A percentile compares a stretch with the other conserved stretches of the same genome.
These are phyloP conservation scores for Malus orientalis DNA, from an alignment of 306 rosid species.

Conservation along the genomic window DNA sequence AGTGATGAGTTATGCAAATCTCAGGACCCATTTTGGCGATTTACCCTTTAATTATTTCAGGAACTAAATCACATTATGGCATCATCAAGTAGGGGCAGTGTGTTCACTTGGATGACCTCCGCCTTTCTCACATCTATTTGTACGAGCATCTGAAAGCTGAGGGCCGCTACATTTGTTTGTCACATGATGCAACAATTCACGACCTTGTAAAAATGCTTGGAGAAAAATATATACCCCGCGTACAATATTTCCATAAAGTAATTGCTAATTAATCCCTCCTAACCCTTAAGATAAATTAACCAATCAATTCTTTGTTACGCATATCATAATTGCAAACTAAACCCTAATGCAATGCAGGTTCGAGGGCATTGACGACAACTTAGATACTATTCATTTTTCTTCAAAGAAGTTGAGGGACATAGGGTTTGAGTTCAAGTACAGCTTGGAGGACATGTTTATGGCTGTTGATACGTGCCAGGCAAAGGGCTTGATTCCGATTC, in stretches of 20 bases:
- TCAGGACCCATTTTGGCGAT: no score
- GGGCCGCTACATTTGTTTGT: conserved; percentile 64
- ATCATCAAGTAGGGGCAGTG: conserved; percentile 60
- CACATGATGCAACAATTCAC: conserved; percentile 51
- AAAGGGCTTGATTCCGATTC: conserved; percentile 42
- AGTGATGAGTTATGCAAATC: no score
- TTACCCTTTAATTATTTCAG: conserved; percentile 9
- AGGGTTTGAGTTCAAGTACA: conserved; percentile 63
- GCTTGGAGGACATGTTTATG: conserved; percentile 59
- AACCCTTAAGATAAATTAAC: neutral
- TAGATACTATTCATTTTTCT: conserved; percentile 42
- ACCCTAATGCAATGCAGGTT: conserved; percentile 30
- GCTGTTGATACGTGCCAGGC: conserved; percentile 53
- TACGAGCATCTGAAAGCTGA: conserved; percentile 52
- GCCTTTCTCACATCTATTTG: conserved; percentile 51
- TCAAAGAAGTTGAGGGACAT: conserved; percentile 50
- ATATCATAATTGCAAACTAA: no score
- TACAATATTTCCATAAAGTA: conserved; percentile 61
- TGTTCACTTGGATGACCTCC: conserved; percentile 66
- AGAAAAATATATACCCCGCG: conserved; percentile 32
- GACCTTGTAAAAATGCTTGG: conserved; percentile 43
- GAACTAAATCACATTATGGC: conserved; percentile 48
- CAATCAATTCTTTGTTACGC: neutral
- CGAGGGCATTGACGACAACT: conserved; percentile 46
- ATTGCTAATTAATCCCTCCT: conserved; percentile 4